Conservation (phyloP, 371 early-diverging fungal genomes). For the Mycotypha africana region DNA sequence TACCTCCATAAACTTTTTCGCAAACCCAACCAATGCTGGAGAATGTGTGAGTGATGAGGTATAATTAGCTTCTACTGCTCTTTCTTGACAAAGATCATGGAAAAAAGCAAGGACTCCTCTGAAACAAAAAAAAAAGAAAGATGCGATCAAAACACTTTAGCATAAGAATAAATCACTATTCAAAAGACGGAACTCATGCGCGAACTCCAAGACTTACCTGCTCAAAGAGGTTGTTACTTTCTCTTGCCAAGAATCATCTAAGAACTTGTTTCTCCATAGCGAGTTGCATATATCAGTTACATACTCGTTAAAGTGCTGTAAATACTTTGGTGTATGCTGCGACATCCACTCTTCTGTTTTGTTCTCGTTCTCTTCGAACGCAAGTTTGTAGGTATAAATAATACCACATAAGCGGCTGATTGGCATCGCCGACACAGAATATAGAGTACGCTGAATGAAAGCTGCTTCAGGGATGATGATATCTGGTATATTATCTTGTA, state of each 20-base stretch:
- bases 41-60: constrained; percentile 47
- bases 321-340: constrained; percentile 37
- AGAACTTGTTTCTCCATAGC: constrained; percentile 45
- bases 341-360: constrained; percentile 24
- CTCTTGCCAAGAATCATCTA: constrained; percentile 31
- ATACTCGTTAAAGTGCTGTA: constrained; percentile 51
- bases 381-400: constrained; percentile 38
- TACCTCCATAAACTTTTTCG: constrained; percentile 37
- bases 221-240: constrained; percentile 36
- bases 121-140: not conserved
- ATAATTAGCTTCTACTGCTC: constrained; percentile 24
- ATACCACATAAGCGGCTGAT: constrained; percentile 54
- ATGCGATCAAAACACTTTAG: not conserved
- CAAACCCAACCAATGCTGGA: constrained; percentile 32
- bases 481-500: constrained; percentile 39
- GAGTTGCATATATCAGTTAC: constrained; percentile 55
- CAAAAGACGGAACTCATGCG: no score
- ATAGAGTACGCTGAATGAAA: constrained; percentile 46
- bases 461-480: constrained; percentile 50
- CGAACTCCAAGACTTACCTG: no score
- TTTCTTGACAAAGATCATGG: constrained; percentile 23
- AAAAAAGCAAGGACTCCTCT: not conserved
- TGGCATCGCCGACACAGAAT: constrained; percentile 48
- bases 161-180: no score
- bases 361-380: constrained; percentile 34